Base-by-base conservation (phyloP, 768 basidiomycete genomes). In the Boletus fagicola region DNA sequence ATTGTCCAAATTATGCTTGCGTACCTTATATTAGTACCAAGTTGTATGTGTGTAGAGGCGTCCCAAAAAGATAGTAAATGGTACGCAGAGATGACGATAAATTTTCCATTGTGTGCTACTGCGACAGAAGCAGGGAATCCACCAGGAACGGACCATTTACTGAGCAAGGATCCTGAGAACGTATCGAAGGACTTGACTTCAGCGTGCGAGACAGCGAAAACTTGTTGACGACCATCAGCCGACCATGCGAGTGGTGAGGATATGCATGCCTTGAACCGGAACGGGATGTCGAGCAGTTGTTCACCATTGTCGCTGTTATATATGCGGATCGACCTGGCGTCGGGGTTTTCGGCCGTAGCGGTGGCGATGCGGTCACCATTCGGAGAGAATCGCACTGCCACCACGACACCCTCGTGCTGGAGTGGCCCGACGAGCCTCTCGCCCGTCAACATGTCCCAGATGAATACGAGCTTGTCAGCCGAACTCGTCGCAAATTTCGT, bases 241-340 rank as follows among this genome's bases (percentile, higher is more conserved):
- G 30, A 31, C 30, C 30, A 31, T 10, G 30, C 30, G 30, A 31
- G 30, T 10, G 30, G 10, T 31, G 10, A 31, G 1, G 30, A 11
- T 9, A 9, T 31, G 1, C 5, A 28, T 2, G 1, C 5, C 4
- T 22, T 4, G 30, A 2, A 1, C 1, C 0, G 10, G 30, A 31
- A 31, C 2, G 30, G 30, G 30, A 24, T 8, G 13, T 44, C 22
- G 13, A 44, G 4, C 22, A 44, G 43, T 15, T 24, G 22, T 3
- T 44, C 13, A 6, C 22, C 43, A 20, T 15, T 44, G 6, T 24
- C 13, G 13, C 20, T 22, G 22, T 24, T 24, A 22, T 8, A 44
- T 12, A 44, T 15, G 22, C 43, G 13, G 22, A 43, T 43, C 4
- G 22, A 43, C 13, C 24, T 15, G 12, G 16, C 16, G 13, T 36